A percentile compares a stretch with the other conserved stretches of the same genome.
Evolutionary conservation across 2,329 filamentous ascomycete species (phyloP).

Genomic region (Aspergillus carbonarius): DNA sequence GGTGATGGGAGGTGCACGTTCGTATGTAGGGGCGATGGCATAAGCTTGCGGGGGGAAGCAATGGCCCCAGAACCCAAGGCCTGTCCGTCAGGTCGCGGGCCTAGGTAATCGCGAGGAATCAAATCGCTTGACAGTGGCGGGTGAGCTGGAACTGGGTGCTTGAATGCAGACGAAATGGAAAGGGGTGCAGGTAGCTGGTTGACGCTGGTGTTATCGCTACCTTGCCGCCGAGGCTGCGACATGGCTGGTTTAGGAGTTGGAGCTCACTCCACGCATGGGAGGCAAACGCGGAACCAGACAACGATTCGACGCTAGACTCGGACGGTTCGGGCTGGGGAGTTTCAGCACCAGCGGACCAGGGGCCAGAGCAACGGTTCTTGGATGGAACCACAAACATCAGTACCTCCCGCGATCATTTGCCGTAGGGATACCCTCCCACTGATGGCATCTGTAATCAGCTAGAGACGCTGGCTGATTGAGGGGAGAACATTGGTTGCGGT

Average conservation of each 20-base stretch:
- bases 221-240: conserved; percentile 36
- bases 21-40: conserved; percentile 33
- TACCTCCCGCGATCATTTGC: background rate
- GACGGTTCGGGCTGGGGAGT: conserved; percentile 14
- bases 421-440: background rate
- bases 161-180: conserved; percentile 7
- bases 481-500: background rate
- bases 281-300: conserved; percentile 13
- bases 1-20: conserved; percentile 24
- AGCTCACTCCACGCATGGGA: conserved; percentile 16
- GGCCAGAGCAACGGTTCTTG: conserved; percentile 5
- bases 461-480: background rate
- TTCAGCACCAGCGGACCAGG: conserved; percentile 14
- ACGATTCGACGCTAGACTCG: conserved; percentile 17
- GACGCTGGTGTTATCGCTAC: conserved; percentile 23
- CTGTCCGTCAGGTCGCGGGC: conserved; percentile 29
- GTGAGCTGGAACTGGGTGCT: conserved; percentile 12
- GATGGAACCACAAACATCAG: background rate
- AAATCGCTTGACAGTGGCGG: conserved; percentile 26
- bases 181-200: conserved; percentile 15
- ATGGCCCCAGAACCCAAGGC: conserved; percentile 20
- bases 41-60: conserved; percentile 27
- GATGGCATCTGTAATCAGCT: background rate
- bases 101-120: conserved; percentile 38
- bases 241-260: conserved; percentile 29